Evolutionary conservation across 2,329 filamentous ascomycete species (phyloP), one percentile per base, ranked within the genome.

Genomic region (Colletotrichum orbiculare): DNA sequence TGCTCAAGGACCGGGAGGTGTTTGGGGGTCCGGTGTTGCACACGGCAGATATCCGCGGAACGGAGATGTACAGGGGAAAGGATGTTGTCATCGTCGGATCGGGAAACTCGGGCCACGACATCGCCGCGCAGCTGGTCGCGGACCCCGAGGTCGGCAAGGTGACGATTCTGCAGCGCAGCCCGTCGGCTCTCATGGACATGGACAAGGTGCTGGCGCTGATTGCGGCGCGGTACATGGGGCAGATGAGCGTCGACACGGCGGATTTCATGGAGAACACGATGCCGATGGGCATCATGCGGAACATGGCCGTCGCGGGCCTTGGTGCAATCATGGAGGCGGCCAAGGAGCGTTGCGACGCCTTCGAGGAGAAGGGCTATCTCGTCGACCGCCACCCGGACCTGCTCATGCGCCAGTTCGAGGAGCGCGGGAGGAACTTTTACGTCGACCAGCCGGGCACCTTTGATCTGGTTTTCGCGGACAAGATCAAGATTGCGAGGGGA

Each of bases 121-220:
- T 84, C 54, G 81, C 82, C 0, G 79, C 83, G 70, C 79, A 84
- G 68, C 83, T 78, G 67, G 76, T 78, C 46, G 78, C 83, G 60
- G 77, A 80, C 49, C 33, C 25, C 1, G 83, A 83, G 2, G 80
- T 81, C 5, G 62, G 55, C 3, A 73, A 78, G 41, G 83, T 86
- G 1, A 84, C 83, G 8, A 82, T 87, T 78, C 70, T 87, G 3
- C 85, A 87, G 72, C 81, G 84, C 12, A 75, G 77, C 11, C 78
- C 78, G 4, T 86, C 83, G 2, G 84, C 82, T 68, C 81, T 85
- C 7, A 75, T 85, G 35, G 79, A 79, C 2, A 76, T 76, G 13
- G 76, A 80, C 37, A 53, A 33, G 4, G 76, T 78, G 25, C 78
- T 77, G 1, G 6, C 45, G 71, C 81, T 2, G 76, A 80, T 52